Conservation (phyloP, 148 eudicot species). For the Camellia lanceoleosa region DNA sequence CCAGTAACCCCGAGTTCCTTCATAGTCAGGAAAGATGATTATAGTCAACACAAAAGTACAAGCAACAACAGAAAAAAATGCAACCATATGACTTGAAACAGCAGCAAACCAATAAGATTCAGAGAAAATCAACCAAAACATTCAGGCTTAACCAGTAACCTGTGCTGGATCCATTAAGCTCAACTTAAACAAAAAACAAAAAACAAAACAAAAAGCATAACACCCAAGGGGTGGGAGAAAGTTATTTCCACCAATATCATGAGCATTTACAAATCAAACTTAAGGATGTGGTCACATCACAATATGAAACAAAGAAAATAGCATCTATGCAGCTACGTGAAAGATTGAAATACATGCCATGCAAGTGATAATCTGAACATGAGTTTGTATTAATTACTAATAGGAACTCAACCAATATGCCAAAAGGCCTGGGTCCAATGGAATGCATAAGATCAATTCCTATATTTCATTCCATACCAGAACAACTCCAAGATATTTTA, state of each 20-base stretch:
- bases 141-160: background rate
- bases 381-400: background rate
- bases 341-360: background rate
- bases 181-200: background rate
- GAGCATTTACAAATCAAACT: background rate
- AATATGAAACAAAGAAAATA: background rate
- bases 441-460: too few species aligned
- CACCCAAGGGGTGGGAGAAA: background rate
- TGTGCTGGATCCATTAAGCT: background rate
- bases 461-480: too few species aligned
- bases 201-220: too few species aligned
- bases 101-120: background rate
- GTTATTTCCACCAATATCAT: background rate
- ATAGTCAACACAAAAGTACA: background rate
- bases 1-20: constrained; percentile 50
- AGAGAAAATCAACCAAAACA: background rate
- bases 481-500: too few species aligned
- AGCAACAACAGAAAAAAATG: background rate
- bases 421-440: too few species aligned
- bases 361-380: background rate
- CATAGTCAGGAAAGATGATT: constrained; percentile 16
- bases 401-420: too few species aligned
- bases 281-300: background rate
- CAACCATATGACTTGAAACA: background rate
- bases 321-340: background rate